Percentiles rank a stretch among this genome's conserved stretches.
Conservation (phyloP, 305 asterid species). For the Solanum hybrid region DNA sequence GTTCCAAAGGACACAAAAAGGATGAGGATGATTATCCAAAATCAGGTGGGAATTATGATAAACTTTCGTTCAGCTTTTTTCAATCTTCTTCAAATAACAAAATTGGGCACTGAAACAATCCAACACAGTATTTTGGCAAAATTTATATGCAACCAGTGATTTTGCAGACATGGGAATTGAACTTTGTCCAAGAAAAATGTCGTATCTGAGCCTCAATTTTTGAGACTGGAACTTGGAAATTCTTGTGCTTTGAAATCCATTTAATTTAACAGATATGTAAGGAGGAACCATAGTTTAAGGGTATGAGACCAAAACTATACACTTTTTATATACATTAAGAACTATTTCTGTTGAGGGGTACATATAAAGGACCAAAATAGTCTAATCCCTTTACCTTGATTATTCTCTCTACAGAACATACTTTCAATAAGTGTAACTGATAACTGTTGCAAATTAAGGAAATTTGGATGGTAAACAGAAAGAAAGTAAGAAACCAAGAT, state of each 20-base stretch:
- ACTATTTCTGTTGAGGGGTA: background rate
- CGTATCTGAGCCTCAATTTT: background rate
- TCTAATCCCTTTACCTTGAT: background rate
- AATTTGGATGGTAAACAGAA: background rate
- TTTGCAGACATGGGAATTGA: background rate
- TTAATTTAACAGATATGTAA: background rate
- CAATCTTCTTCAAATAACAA: background rate
- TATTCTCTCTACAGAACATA: background rate
- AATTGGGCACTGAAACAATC: background rate
- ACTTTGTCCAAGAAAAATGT: background rate
- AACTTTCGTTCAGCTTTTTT: background rate
- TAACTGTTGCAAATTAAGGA: background rate
- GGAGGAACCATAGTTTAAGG: background rate
- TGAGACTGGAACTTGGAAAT: background rate
- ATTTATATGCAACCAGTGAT: background rate
- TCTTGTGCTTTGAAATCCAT: background rate
- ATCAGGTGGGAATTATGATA: background rate
- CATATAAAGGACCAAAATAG: background rate
- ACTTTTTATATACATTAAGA: background rate
- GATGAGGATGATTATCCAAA: background rate
- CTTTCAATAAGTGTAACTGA: background rate
- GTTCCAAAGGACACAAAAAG: background rate
- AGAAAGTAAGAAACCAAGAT: background rate
- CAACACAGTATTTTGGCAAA: background rate
- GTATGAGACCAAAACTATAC: background rate